Base-by-base conservation (phyloP, 306 rosid genomes). In the Purshia tridentata region DNA sequence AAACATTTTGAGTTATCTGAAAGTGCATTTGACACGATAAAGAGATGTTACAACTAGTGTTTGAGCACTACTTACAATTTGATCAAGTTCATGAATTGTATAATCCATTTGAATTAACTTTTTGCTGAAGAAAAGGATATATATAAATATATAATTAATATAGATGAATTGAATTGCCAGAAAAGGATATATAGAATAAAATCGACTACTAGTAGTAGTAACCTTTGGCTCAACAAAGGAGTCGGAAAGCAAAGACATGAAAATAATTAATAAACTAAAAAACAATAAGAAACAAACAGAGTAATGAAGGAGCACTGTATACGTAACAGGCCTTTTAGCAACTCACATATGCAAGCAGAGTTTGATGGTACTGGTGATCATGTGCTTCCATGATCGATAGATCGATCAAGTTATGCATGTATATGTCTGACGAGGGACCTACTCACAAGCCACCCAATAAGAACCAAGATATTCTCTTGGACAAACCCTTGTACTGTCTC, bases 301-400 rank as follows among this genome's bases (percentile, higher is more conserved):
- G 48, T 14, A 66, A 55, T 67, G 77, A 75, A 51, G 49, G 2
- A 29, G 35, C n/a, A n/a, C n/a, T 29, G 35, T 67, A 78, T 55
- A 70, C 68, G 70, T 67, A 77, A 63, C 58, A 53, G 60, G 80
- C 72, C 74, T 67, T 78, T 65, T 77, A 29, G 2, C 2, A 29
- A 29, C 35, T 29, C 35, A 29, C 35, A 29, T 29, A 29, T 29
- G 35, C 35, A 29, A 29, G 35, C 35, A 29, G 35, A 35, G 35
- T 59, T 35, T 29, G 44, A 59, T 51, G 12, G 37, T n/a, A 6
- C 15, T 5, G n/a, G 62, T 73, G 67, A 49, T 82, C 91, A 88
- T 87, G 95, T 88, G 95, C 87, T 69, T 74, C 87, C 86, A 89
- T 87, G 90, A 88, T 88, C 80, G 59, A 46, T 29, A 61, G 7